Conservation (phyloP, 2,329 filamentous ascomycete species). For the Remersonia thermophila region DNA sequence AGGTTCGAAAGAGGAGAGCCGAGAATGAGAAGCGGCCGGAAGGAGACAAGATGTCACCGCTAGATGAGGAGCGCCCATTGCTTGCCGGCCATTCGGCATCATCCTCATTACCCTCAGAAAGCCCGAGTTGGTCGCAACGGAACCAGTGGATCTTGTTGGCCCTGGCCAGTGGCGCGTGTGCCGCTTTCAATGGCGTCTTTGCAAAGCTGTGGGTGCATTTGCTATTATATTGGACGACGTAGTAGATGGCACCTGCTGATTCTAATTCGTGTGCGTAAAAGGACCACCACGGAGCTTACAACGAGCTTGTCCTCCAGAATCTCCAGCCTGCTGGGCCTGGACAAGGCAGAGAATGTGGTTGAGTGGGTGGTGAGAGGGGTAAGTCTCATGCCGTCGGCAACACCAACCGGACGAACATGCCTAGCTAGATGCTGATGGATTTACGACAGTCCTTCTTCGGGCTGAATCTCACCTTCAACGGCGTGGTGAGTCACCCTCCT, state of each 20-base stretch:
- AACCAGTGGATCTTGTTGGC: constrained; percentile 56
- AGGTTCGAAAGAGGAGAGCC: too few relatives aligned
- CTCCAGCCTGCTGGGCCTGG: constrained; percentile 32
- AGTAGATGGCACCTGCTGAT: too few relatives aligned
- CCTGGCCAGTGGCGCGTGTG: constrained; percentile 62
- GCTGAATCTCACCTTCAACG: constrained; percentile 64
- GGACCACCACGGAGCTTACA: constrained; percentile 45
- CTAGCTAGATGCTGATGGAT: too few relatives aligned
- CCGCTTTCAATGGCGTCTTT: constrained; percentile 72
- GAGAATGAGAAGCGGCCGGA: too few relatives aligned
- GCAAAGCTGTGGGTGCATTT: constrained; percentile 62
- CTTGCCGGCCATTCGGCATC: too few relatives aligned
- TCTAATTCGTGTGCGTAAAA: constrained; percentile 14
- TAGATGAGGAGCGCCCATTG: too few relatives aligned
- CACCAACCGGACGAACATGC: too few relatives aligned
- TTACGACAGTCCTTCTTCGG: constrained; percentile 60
- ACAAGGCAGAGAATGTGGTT: constrained; percentile 28
- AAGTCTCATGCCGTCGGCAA: too few relatives aligned
- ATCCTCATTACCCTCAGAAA: too few relatives aligned
- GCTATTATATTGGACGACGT: too few relatives aligned
- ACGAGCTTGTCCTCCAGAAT: constrained; percentile 33
- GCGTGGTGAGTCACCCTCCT: constrained; percentile 36
- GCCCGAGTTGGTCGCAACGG: constrained; percentile 17
- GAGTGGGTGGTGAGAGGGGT: constrained; percentile 39
- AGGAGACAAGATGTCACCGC: too few relatives aligned